Evolutionary conservation across 73 alveolate genomes (phyloP).

Genomic region (Durusdinium trenchii): DNA sequence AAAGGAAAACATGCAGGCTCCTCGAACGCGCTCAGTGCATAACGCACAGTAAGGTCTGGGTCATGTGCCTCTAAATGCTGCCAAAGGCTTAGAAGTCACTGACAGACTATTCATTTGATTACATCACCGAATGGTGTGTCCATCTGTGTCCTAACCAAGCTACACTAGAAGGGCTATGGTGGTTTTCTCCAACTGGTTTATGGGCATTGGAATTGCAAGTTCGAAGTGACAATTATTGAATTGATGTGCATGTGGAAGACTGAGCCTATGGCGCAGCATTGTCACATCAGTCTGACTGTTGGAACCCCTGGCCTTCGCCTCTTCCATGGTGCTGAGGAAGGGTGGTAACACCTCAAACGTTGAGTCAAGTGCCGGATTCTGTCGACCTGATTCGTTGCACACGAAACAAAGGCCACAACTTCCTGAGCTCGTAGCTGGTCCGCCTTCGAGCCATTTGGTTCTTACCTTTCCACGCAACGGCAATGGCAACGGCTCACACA

Average conservation of each 20-base stretch:
- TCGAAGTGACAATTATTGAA: too few relatives aligned
- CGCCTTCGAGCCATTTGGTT: conserved; percentile 58
- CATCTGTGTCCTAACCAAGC: too few relatives aligned
- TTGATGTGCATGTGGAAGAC: not conserved
- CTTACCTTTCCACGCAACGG: not conserved
- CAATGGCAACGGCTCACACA: not conserved
- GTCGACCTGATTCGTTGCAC: not conserved
- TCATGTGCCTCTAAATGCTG: conserved; percentile 42
- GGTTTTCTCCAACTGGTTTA: too few relatives aligned
- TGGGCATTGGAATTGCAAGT: not conserved
- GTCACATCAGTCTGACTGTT: not conserved
- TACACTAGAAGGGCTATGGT: too few relatives aligned
- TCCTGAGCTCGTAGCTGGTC: conserved; percentile 9
- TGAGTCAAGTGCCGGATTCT: too few relatives aligned
- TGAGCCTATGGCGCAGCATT: not conserved
- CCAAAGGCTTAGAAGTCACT: not conserved
- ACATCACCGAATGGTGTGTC: too few relatives aligned
- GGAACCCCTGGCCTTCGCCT: conserved; percentile 14
- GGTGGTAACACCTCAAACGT: conserved; percentile 78
- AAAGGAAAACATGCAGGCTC: not conserved
- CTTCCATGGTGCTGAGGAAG: conserved; percentile 75
- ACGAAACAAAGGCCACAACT: not conserved
- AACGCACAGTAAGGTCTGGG: conserved; percentile 60
- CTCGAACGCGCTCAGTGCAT: conserved; percentile 94
- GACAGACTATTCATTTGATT: too few relatives aligned